phyloP scores from a whole-genome alignment of 2,329 filamentous ascomycete species.

The Penicillium sclerotiorum region DNA sequence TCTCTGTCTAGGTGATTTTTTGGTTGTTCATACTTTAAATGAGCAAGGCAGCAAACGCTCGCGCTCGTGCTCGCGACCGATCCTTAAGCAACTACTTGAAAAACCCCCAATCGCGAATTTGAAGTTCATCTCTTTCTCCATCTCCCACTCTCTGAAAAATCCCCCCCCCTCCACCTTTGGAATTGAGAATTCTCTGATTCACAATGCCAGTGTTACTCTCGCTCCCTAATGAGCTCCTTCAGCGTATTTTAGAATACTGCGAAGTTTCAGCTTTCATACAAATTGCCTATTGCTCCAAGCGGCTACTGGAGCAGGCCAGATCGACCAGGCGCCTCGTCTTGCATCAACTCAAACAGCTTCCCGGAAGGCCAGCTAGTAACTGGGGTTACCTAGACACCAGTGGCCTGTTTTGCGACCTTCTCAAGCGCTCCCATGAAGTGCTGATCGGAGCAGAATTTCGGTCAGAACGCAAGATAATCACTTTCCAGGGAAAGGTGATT shows the following conservation, averaged over 20 bases:
- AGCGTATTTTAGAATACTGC: constrained; percentile 38
- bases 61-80: no score
- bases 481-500: constrained; percentile 29
- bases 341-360: constrained; percentile 39
- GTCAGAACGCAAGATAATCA: constrained; percentile 33
- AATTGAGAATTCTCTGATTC: no score
- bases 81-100: no score
- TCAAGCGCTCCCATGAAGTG: constrained; percentile 31
- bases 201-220: constrained; percentile 39
- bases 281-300: constrained; percentile 38
- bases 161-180: background rate
- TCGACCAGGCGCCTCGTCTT: constrained; percentile 38
- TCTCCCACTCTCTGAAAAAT: background rate
- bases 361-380: constrained; percentile 31
- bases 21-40: no score
- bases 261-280: constrained; percentile 42
- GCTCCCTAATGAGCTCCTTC: constrained; percentile 45
- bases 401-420: constrained; percentile 37
- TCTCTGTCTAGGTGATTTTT: no score
- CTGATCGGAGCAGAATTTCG: constrained; percentile 41
- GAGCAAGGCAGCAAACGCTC: background rate
- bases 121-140: background rate
- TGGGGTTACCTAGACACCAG: constrained; percentile 21
- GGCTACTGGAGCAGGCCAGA: constrained; percentile 38
- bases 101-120: no score